Base-by-base conservation (phyloP, 2,329 filamentous ascomycete species). In the Orbilia brochopaga region DNA sequence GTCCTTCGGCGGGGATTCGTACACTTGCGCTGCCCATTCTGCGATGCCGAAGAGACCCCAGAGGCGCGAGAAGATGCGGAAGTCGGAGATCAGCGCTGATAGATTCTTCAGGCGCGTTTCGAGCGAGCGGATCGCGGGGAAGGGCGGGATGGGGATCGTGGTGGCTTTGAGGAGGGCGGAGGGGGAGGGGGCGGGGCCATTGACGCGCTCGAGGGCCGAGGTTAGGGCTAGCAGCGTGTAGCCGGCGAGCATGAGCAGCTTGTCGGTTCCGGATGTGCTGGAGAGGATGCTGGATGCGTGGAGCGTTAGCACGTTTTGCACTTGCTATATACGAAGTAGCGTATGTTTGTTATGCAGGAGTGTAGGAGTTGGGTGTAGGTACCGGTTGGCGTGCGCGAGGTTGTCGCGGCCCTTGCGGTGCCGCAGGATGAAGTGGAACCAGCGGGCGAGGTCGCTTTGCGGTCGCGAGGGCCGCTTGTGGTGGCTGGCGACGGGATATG, bases 21-120 rank as follows among this genome's bases (percentile, higher is more conserved):
- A 40, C 77, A 79, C 46, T 76, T 80, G 55, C 60, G 80, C 76
- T 15, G 83, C 86, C 83, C 88, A 89, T 74, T 87, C 82, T 79
- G 90, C 90, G 79, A 96, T 83, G 56, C 87, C 87, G 77, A 96
- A 76, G 76, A 92, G 78, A 0, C 87, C 88, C 88, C 90, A 96
- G 30, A 97, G 83, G 0, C 92, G 85, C 73, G 85, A 81, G 78
- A 92, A 90, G 67, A 87, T 88, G 72, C 90, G 83, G 73, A 87
- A 85, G 77, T 94, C 90, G 75, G 83, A 84, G 52, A 94, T 83
- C 59, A 93, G 81, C 35, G 80, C 83, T 17, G 87, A 86, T 13
- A 96, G 83, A 13, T 81, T 83, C 80, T 82, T 84, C 77, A 91
- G 81, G 76, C 84, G 65, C 81, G 77, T 32, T 78, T 76, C 46